Evolutionary conservation across 768 basidiomycete genomes (phyloP), one percentile per base, ranked within the genome.

Genomic region (Suillus fuscotomentosus): DNA sequence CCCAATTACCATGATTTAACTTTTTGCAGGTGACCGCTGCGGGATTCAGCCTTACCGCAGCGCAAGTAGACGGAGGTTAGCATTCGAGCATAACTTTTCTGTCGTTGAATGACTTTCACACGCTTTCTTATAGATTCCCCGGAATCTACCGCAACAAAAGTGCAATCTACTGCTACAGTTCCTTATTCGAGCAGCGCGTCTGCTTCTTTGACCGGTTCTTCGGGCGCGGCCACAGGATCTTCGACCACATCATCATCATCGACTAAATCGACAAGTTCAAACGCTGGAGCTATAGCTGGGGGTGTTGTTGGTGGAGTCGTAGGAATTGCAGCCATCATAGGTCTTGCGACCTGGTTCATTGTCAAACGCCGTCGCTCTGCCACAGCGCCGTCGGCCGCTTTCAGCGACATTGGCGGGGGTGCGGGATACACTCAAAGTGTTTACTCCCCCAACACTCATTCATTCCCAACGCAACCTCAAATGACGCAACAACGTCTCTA

Each of bases 231-330:
- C n/a, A 56, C 71, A n/a, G 15, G 57, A 20, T 62, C 68, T 3
- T 39, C 66, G 27, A 57, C 67, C 34, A 5, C 68, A 5, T 53
- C 41, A 15, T 9, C 71, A 27, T 38, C 61, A 42, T 13, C 53
- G 27, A 42, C 65, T 50, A 10, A 27, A 15, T 53, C 68, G 56
- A 66, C 45, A 24, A 61, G 14, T n/a, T 62, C 67, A 20, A 76
- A 84, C 67, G 76, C 82, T 1, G 87, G 84, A 3, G 85, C 85
- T 8, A 88, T 89, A 47, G 80, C 84, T 3, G 87, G 87, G 2
- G 85, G 85, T 22, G 88, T 89, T 43, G 86, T 84, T 0, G 88
- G 88, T 47, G 88, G 89, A n/a, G 64, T 89, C 1, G 78, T 84
- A 34, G 79, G 72, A n/a, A 63, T 84, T 22, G 82, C 78, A 9